These are phyloP conservation scores for Pythium diclinum DNA, from an alignment of 352 stramenopile species.

Conservation along the genomic window DNA sequence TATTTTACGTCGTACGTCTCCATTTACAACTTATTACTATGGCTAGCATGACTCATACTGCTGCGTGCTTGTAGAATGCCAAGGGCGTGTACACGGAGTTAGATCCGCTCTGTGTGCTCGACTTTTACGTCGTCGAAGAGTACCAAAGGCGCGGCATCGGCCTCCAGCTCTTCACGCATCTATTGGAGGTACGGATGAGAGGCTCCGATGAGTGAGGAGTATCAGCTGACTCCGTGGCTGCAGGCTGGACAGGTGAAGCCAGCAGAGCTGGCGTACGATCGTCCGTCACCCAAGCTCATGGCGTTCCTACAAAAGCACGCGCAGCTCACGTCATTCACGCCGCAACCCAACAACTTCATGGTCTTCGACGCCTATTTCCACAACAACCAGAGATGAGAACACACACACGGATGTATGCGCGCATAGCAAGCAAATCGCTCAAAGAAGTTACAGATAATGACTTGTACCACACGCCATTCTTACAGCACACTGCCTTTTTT, in stretches of 20 bases:
- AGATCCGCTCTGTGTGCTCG: constrained; percentile 70
- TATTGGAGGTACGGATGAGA: constrained; percentile 40
- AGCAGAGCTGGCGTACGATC: constrained; percentile 64
- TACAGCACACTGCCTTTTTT: too few relatives aligned
- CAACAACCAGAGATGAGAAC: too few relatives aligned
- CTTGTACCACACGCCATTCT: too few relatives aligned
- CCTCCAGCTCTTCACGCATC: constrained; percentile 50
- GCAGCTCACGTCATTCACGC: constrained; percentile 39
- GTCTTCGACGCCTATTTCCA: constrained; percentile 74
- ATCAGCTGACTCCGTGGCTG: background rate
- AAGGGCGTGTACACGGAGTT: constrained; percentile 69
- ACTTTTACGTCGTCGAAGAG: constrained; percentile 68
- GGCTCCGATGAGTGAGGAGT: background rate
- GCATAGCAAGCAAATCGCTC: too few relatives aligned
- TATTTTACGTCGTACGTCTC: constrained; percentile 70
- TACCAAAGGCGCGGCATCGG: constrained; percentile 64
- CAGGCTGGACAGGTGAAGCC: constrained; percentile 9
- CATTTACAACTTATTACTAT: background rate
- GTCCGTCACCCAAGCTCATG: constrained; percentile 77
- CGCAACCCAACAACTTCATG: constrained; percentile 85
- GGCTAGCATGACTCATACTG: background rate
- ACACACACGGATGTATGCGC: too few relatives aligned
- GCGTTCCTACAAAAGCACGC: constrained; percentile 76
- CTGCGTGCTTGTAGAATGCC: constrained; percentile 30
- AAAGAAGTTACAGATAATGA: too few relatives aligned